Evolutionary conservation across 116 monocot species (phyloP).

Genomic region (Posidonia oceanica): DNA sequence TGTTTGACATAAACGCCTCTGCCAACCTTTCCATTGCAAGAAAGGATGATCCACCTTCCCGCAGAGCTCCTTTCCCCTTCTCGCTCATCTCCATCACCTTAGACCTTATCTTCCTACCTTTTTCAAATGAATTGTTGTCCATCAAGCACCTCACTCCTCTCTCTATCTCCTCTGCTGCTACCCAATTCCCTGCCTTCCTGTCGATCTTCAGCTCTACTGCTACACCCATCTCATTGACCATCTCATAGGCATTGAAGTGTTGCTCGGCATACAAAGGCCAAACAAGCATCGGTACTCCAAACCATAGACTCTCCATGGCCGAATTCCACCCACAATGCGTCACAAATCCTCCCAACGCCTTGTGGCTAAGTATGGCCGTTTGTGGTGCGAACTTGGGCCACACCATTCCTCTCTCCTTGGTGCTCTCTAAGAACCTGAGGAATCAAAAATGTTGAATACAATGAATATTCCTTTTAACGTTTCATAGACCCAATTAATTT

Average conservation of each 20-base stretch:
- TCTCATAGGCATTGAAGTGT: slow-evolving; percentile 18
- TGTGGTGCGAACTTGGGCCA: no score
- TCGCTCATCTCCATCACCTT: slow-evolving; percentile 9
- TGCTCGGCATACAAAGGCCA: slow-evolving; percentile 29
- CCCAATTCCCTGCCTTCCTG: background rate
- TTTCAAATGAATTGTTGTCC: background rate
- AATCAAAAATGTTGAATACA: no score
- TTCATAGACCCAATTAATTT: no score
- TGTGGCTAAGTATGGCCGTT: no score
- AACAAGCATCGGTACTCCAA: slow-evolving; percentile 35
- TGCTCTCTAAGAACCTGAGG: no score
- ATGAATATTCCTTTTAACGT: no score
- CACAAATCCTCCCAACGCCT: no score
- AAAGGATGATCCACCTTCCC: background rate
- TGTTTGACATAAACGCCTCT: background rate
- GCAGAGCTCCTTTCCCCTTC: background rate
- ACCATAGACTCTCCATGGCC: slow-evolving; percentile 25
- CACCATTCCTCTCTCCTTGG: no score
- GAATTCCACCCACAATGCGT: no score
- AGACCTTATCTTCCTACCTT: background rate
- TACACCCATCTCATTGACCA: slow-evolving; percentile 20
- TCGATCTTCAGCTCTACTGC: slow-evolving; percentile 13
- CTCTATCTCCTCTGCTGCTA: slow-evolving; percentile 1
- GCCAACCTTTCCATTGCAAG: background rate
- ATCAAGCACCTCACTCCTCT: slow-evolving; percentile 12